Percentiles rank a stretch among this genome's conserved stretches.
These are phyloP conservation scores for Neurospora sp. DNA, from an alignment of 2,329 filamentous ascomycete species.

Conservation along the genomic window DNA sequence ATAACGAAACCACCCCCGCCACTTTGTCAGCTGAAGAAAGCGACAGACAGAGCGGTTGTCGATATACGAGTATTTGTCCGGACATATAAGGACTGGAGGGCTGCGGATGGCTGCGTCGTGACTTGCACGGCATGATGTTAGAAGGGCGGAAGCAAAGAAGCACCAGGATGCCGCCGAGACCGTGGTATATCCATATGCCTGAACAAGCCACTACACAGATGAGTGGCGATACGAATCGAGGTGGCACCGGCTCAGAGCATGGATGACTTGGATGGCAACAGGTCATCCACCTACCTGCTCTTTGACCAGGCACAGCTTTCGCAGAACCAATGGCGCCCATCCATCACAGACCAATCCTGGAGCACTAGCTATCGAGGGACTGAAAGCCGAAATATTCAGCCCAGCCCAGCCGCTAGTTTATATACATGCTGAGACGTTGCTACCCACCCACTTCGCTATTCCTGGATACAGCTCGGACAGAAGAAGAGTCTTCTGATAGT, in stretches of 20 bases:
- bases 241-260: background rate
- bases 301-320: background rate
- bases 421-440: background rate
- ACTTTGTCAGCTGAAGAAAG: background rate
- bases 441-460: background rate
- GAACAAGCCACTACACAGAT: background rate
- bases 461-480: background rate
- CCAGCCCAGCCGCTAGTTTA: background rate
- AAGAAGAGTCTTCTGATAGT: background rate
- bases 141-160: background rate
- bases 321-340: background rate
- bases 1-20: background rate
- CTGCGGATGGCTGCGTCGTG: background rate
- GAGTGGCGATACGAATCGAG: background rate
- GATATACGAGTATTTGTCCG: background rate
- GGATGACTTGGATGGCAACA: background rate
- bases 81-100: background rate
- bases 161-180: background rate
- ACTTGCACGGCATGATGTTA: background rate
- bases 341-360: background rate
- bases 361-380: background rate
- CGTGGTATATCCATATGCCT: background rate
- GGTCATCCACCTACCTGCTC: background rate
- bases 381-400: background rate
- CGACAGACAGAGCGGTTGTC: background rate